Conservation (phyloP, 2,329 filamentous ascomycete species). For the Stagonosporopsis rhizophila region DNA sequence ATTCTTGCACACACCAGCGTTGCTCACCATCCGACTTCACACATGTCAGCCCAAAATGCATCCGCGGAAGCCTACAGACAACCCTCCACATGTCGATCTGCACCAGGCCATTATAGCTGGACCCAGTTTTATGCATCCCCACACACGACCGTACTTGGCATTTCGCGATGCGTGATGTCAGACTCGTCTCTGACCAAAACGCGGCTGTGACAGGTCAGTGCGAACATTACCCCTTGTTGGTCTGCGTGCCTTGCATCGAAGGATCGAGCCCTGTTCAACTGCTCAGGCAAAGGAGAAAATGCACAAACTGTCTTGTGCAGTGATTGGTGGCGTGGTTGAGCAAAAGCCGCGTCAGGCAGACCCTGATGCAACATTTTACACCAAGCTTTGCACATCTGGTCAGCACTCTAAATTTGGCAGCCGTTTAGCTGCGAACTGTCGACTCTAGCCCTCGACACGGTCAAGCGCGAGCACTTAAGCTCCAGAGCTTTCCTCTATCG, state of each 20-base stretch:
- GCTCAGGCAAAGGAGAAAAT: neutral
- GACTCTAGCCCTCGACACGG: conserved; percentile 1
- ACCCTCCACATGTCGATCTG: conserved; percentile 7
- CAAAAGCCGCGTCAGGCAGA: conserved; percentile 1
- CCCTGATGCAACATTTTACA: conserved; percentile 11
- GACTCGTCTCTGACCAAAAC: neutral
- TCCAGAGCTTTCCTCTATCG: neutral
- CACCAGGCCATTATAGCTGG: neutral
- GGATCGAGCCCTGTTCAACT: conserved; percentile 6
- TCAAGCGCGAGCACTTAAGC: conserved; percentile 12
- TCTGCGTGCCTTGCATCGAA: neutral
- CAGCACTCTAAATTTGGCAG: conserved; percentile 19
- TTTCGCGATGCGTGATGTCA: conserved; percentile 10
- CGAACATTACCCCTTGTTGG: neutral
- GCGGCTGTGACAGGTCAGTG: neutral
- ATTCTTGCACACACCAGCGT: neutral
- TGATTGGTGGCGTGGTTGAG: conserved; percentile 9
- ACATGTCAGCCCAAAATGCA: neutral
- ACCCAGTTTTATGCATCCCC: conserved; percentile 7
- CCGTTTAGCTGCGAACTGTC: conserved; percentile 12
- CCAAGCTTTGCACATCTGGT: conserved; percentile 16
- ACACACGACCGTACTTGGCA: conserved; percentile 1
- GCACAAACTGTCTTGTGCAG: neutral
- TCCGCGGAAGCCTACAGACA: neutral
- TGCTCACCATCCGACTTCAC: neutral